Percentiles rank a stretch among this genome's conserved stretches.
Conservation (phyloP, 2,329 filamentous ascomycete genomes). For the Intubia oerlemansii region DNA sequence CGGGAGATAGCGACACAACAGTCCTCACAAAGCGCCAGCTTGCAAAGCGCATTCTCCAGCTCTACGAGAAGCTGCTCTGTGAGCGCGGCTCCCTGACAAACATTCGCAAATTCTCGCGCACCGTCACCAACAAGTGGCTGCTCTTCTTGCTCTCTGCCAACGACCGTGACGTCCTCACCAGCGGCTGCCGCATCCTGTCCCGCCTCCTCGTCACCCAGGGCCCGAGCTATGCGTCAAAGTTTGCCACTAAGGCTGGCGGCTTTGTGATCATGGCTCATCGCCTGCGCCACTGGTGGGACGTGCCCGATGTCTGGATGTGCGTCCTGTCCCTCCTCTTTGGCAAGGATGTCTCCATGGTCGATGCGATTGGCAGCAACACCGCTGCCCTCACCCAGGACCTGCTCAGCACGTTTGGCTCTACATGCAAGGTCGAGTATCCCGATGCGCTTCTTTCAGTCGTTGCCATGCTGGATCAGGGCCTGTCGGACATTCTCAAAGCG, state of each 20-base stretch:
- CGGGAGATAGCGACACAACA: too few relatives aligned
- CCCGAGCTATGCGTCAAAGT: slow-evolving; percentile 62
- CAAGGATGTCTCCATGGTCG: slow-evolving; percentile 52
- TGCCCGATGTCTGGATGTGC: slow-evolving; percentile 66
- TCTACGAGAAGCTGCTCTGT: slow-evolving; percentile 63
- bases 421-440: slow-evolving; percentile 46
- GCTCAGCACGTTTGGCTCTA: slow-evolving; percentile 45
- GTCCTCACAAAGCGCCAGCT: too few relatives aligned
- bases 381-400: slow-evolving; percentile 37
- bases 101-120: slow-evolving; percentile 75
- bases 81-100: slow-evolving; percentile 44
- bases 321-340: slow-evolving; percentile 81
- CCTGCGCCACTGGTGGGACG: slow-evolving; percentile 73
- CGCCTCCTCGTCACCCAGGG: slow-evolving; percentile 71
- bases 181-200: slow-evolving; percentile 65
- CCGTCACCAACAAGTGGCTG: slow-evolving; percentile 94
- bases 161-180: slow-evolving; percentile 61
- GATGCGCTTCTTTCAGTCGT: slow-evolving; percentile 64
- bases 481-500: slow-evolving; percentile 47
- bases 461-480: slow-evolving; percentile 68
- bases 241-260: slow-evolving; percentile 63
- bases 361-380: slow-evolving; percentile 27
- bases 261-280: slow-evolving; percentile 70
- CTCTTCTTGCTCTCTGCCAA: slow-evolving; percentile 77
- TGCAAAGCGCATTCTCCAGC: slow-evolving; percentile 50